Evolutionary conservation across 768 basidiomycete species (phyloP).

Genomic region (Scleroderma bovista): DNA sequence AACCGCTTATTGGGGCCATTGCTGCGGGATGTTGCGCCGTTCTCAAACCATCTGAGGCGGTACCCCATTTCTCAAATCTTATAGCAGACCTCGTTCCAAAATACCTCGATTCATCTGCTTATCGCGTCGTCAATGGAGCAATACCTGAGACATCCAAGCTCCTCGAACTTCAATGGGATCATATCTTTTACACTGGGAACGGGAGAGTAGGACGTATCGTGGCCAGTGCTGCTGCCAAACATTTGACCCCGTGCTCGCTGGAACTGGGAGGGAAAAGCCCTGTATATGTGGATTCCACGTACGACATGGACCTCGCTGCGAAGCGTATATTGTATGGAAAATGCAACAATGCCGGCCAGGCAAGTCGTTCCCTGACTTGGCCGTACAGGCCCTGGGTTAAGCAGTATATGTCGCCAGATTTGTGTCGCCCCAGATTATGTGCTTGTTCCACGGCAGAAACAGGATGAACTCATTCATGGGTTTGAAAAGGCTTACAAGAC

Average conservation of each 20-base stretch:
- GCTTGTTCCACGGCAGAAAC: conserved; percentile 35
- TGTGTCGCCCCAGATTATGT: conserved; percentile 43
- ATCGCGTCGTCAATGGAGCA: conserved; percentile 47
- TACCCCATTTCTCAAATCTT: conserved; percentile 43
- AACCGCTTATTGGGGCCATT: conserved; percentile 65
- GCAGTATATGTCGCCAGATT: conserved; percentile 18
- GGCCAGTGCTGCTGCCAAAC: conserved; percentile 20
- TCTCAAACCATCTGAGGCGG: conserved; percentile 60
- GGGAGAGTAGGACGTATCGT: conserved; percentile 20
- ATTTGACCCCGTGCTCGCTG: conserved; percentile 31
- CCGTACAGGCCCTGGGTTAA: neutral
- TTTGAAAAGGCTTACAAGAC: conserved; percentile 37
- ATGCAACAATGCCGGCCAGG: conserved; percentile 60
- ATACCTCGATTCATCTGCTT: conserved; percentile 48
- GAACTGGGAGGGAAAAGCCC: conserved; percentile 40
- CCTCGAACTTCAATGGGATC: conserved; percentile 27
- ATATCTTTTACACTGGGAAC: conserved; percentile 37
- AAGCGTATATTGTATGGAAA: conserved; percentile 68
- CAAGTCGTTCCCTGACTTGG: conserved; percentile 8
- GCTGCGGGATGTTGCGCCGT: conserved; percentile 66
- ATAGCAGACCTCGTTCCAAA: conserved; percentile 51
- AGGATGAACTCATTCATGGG: conserved; percentile 43
- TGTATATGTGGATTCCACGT: conserved; percentile 38
- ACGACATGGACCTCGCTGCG: conserved; percentile 47
- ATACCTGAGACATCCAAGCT: conserved; percentile 34